These are phyloP conservation scores for Colletotrichum melonis DNA, from an alignment of 2,329 filamentous ascomycete genomes.

Conservation along the genomic window DNA sequence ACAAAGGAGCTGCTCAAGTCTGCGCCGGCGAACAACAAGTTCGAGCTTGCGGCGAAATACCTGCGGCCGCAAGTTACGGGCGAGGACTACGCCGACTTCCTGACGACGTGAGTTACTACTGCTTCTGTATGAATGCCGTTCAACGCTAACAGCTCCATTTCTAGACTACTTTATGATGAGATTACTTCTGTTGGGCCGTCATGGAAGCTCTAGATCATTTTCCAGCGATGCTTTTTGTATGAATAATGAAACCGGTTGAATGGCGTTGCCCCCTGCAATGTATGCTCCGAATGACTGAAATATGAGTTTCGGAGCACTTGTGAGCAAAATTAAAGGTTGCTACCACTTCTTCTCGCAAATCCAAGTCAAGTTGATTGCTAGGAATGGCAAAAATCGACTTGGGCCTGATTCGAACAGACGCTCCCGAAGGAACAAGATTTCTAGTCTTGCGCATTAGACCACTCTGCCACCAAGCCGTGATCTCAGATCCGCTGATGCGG, in stretches of 20 bases:
- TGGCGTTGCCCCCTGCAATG: background rate
- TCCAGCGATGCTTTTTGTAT: background rate
- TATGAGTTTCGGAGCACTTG: no score
- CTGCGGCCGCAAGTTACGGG: constrained; percentile 29
- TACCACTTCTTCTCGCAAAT: no score
- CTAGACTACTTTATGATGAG: constrained; percentile 3
- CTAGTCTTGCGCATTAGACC: constrained; percentile 22
- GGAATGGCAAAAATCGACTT: background rate
- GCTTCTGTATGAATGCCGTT: background rate
- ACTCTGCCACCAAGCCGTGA: constrained; percentile 10
- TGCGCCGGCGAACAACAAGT: constrained; percentile 36
- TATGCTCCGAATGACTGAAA: no score
- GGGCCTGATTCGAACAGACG: constrained; percentile 20
- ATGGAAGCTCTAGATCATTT: background rate
- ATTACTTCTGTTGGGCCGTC: background rate
- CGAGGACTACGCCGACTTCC: constrained; percentile 30
- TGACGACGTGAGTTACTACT: constrained; percentile 28
- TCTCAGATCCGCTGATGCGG: background rate
- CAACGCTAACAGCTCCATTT: background rate
- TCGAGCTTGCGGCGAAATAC: constrained; percentile 28
- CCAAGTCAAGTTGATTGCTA: no score
- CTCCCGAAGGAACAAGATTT: constrained; percentile 23
- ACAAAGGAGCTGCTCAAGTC: constrained; percentile 21
- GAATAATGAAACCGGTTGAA: background rate
- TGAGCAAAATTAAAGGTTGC: no score